These are phyloP conservation scores for Auriscalpium microsporum DNA, from an alignment of 768 basidiomycete species.

Conservation along the genomic window DNA sequence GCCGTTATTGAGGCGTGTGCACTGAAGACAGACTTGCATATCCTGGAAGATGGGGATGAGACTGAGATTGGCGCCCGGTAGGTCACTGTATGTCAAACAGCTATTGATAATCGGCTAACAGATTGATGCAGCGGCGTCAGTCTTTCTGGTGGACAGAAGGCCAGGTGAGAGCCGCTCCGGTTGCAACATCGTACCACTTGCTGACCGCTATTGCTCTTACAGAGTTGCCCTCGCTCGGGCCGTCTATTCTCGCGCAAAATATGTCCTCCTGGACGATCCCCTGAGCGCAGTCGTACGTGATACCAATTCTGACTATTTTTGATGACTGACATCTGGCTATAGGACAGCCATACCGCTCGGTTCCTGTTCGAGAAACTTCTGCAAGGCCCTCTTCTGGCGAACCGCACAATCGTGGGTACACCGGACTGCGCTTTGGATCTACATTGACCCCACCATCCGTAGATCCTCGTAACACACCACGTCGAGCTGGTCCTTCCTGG, in stretches of 20 bases:
- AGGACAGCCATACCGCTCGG: slow-evolving; percentile 66
- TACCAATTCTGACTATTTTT: slow-evolving; percentile 1
- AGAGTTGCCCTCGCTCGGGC: slow-evolving; percentile 80
- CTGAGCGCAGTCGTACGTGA: slow-evolving; percentile 68
- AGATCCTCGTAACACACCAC: slow-evolving; percentile 77
- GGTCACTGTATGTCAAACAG: slow-evolving; percentile 5
- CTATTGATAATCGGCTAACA: background rate
- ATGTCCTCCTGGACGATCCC: slow-evolving; percentile 72
- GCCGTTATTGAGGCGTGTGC: slow-evolving; percentile 81
- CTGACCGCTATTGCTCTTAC: background rate
- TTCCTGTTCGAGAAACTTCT: slow-evolving; percentile 57
- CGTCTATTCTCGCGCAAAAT: slow-evolving; percentile 49
- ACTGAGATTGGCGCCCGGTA: slow-evolving; percentile 76
- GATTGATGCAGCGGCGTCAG: slow-evolving; percentile 47
- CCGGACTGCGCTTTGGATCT: background rate
- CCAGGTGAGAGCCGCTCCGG: slow-evolving; percentile 35
- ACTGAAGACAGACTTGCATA: slow-evolving; percentile 67
- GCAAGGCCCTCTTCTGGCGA: slow-evolving; percentile 52
- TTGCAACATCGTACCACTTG: too few relatives aligned
- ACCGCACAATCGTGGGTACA: slow-evolving; percentile 55
- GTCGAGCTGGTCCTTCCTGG: slow-evolving; percentile 75
- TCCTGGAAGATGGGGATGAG: slow-evolving; percentile 78
- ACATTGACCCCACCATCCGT: background rate
- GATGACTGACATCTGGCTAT: background rate
- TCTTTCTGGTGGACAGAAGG: slow-evolving; percentile 78